phyloP scores from a whole-genome alignment of 2,329 filamentous ascomycete genomes.

The Trichoderma atroviride region DNA sequence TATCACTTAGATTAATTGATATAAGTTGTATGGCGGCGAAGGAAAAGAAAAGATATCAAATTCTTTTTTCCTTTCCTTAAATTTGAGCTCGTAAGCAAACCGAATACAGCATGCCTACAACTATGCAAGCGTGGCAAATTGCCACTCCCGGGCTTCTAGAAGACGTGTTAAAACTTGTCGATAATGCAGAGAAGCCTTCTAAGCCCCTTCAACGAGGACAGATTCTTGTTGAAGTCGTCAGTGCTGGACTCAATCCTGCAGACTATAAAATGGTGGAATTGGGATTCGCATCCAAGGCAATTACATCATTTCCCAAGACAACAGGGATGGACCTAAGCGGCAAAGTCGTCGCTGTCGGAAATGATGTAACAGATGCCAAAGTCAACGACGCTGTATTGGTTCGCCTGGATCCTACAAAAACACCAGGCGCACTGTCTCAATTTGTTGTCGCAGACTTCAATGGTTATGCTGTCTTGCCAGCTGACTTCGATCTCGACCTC shows the following conservation, averaged over 20 bases:
- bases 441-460: constrained; percentile 43
- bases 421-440: constrained; percentile 48
- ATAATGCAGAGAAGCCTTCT: constrained; percentile 19
- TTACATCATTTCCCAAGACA: constrained; percentile 44
- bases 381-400: constrained; percentile 51
- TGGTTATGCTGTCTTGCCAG: constrained; percentile 44
- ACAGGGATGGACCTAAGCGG: constrained; percentile 57
- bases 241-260: constrained; percentile 51
- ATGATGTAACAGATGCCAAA: constrained; percentile 36
- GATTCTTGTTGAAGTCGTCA: constrained; percentile 48
- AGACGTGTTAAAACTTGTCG: constrained; percentile 32
- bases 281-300: constrained; percentile 41
- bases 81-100: not conserved
- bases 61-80: not conserved
- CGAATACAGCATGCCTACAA: constrained; percentile 26
- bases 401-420: constrained; percentile 34
- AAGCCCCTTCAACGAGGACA: constrained; percentile 35
- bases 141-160: constrained; percentile 34
- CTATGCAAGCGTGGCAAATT: constrained; percentile 39
- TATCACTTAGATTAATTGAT: not conserved
- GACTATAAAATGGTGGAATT: constrained; percentile 54
- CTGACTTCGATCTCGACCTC: constrained; percentile 44
- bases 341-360: constrained; percentile 44
- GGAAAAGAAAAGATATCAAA: not conserved
- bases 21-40: not conserved